A percentile compares a stretch with the other conserved stretches of the same genome.
Evolutionary conservation across 371 early-diverging fungal genomes (phyloP).

Genomic region (Phascolomyces articulosus): DNA sequence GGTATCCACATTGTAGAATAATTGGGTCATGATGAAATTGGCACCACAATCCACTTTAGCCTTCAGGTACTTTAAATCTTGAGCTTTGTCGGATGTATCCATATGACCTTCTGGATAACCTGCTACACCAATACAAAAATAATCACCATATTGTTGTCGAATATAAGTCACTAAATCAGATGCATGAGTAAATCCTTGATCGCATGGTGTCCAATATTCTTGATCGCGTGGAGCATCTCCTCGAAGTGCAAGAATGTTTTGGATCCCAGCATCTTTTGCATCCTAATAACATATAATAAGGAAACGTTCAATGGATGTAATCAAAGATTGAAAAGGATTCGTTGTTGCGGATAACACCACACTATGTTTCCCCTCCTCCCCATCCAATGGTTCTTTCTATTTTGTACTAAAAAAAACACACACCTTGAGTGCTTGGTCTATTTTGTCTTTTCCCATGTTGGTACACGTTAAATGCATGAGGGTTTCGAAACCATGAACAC

Average conservation of each 20-base stretch:
- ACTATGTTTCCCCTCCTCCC: too few species aligned
- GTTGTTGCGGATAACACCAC: too few species aligned
- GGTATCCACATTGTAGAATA: conserved; percentile 84
- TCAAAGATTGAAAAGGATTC: too few species aligned
- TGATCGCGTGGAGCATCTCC: conserved; percentile 86
- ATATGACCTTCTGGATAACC: conserved; percentile 97
- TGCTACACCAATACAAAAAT: conserved; percentile 96
- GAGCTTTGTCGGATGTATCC: conserved; percentile 61
- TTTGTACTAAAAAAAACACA: neutral
- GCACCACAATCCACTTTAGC: conserved; percentile 92
- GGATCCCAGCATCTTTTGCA: conserved; percentile 88
- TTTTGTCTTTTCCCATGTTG: conserved; percentile 88
- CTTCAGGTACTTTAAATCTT: conserved; percentile 69
- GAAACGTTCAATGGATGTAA: neutral
- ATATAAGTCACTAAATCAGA: conserved; percentile 93
- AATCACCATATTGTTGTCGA: conserved; percentile 82
- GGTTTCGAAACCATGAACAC: conserved; percentile 85
- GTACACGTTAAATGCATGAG: conserved; percentile 97
- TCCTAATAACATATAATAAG: too few species aligned
- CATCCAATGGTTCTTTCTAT: neutral
- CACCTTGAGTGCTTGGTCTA: conserved; percentile 81
- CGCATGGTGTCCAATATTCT: conserved; percentile 80
- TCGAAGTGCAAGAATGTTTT: conserved; percentile 94
- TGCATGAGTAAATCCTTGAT: conserved; percentile 83
- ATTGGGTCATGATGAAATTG: conserved; percentile 93